Base-by-base conservation (phyloP, 176 grass and related monocot species). In the Alopecurus myosuroides region DNA sequence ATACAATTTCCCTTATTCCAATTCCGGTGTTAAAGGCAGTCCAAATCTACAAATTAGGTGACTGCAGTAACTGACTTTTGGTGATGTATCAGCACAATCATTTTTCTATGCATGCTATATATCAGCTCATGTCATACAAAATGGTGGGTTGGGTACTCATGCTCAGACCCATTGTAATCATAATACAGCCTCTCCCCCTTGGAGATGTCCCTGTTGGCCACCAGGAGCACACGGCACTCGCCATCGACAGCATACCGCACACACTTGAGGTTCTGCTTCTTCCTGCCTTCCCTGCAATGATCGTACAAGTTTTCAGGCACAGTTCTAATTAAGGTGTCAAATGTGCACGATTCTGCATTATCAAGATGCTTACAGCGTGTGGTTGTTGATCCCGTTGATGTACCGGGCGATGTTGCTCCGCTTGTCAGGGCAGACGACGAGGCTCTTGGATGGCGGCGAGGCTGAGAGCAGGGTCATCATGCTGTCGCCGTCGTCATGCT, bases 201-300 rank as follows among this genome's bases (percentile, higher is more conserved):
- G 1, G 91, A 52, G 60, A 98, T 98, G 52, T 95, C 97, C 61
- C 97, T 79, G 30, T 87, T 95, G 11, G 97, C 97, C 29, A 98
- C 77, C 55, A 99, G 76, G 15, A 99, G 86, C 53, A 92, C 93
- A 0, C 90, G 91, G 82, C 93, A 96, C 80, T 99, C 91, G 7
- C 91, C 93, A 29, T 44, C 84, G 0, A 98, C 87, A 4, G 83
- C 84, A 49, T 60, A 98, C 68, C 97, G 87, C 23, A 95, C 96
- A 1, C 96, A 98, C 84, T 95, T 98, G 46, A 98, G 77, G 86
- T 98, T 98, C 76, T 98, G 93, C 93, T 98, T 98, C 97, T 94
- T 98, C 88, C 85, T 95, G 19, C 97, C 97, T 7, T 99, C 91
- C 36, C 94, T 97, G 87, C 3, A 66, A 33, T 15, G 42, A 18